A percentile compares a stretch with the other conserved stretches of the same genome.
phyloP scores from a whole-genome alignment of 345 rosid species.

The Syzygium oleosum region DNA sequence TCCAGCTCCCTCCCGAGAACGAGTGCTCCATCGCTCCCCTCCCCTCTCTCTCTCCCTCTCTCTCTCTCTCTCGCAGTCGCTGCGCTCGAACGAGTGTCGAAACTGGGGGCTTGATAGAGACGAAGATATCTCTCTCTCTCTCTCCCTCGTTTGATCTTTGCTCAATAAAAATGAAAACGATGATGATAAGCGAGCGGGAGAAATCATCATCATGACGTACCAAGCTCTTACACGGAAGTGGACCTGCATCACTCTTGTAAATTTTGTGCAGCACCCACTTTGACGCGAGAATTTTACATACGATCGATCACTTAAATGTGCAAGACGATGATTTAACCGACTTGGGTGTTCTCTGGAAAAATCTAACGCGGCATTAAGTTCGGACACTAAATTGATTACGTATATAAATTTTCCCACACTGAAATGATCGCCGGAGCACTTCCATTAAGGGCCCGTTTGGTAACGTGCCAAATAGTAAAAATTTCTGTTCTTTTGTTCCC shows the following conservation, averaged over 20 bases:
- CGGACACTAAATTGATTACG: accelerated
- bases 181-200: not conserved
- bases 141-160: not conserved
- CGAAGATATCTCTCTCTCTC: not conserved
- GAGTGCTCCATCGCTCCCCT: constrained; percentile 34
- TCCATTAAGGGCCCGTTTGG: too few relatives aligned
- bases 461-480: too few relatives aligned
- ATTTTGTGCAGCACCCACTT: too few relatives aligned
- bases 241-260: not conserved
- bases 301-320: not conserved
- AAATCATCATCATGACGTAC: not conserved
- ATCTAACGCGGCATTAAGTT: not conserved
- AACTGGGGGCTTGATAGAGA: not conserved
- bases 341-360: not conserved
- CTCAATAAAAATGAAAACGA: not conserved
- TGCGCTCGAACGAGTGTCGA: not conserved
- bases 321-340: not conserved
- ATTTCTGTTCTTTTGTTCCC: too few relatives aligned
- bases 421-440: too few relatives aligned
- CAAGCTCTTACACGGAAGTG: not conserved
- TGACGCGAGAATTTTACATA: too few relatives aligned
- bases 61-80: not conserved
- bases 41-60: not conserved
- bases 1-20: constrained; percentile 38
- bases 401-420: too few relatives aligned